These are phyloP conservation scores for Mucor racemosus DNA, from an alignment of 371 early-diverging fungal species.

Conservation along the genomic window DNA sequence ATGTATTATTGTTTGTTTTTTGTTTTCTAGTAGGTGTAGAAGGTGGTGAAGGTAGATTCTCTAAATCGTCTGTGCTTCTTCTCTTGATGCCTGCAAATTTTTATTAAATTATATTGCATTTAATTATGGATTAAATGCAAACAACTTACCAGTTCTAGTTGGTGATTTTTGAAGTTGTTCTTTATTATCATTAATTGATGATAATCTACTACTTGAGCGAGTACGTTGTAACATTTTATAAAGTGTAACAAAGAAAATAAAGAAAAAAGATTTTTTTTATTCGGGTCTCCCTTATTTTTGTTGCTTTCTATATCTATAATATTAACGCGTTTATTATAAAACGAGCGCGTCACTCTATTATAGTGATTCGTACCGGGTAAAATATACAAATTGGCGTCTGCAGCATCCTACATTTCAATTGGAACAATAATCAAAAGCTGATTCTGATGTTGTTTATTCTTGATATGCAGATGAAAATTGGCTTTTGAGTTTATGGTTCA, in stretches of 20 bases:
- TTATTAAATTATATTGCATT: not conserved
- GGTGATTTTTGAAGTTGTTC: not conserved
- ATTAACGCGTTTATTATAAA: not conserved
- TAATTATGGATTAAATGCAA: not conserved
- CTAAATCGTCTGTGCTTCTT: slow-evolving; percentile 22
- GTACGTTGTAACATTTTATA: slow-evolving; percentile 8
- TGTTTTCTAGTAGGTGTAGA: slow-evolving; percentile 13
- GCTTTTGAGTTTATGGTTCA: no score
- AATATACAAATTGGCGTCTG: no score
- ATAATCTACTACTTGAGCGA: slow-evolving; percentile 5
- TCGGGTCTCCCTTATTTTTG: not conserved
- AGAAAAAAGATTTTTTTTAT: not conserved
- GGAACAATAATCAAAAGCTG: no score
- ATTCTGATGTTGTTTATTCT: no score
- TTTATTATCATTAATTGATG: slow-evolving; percentile 1
- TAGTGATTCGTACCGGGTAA: no score
- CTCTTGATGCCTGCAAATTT: slow-evolving; percentile 18
- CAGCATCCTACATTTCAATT: no score
- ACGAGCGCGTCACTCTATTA: not conserved
- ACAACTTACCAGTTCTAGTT: not conserved
- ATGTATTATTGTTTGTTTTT: slow-evolving; percentile 4
- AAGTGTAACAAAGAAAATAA: not conserved
- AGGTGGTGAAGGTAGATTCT: slow-evolving; percentile 24
- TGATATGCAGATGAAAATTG: no score
- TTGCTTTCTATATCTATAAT: not conserved